Evolutionary conservation across 176 grass and related monocot species (phyloP), one percentile per base, ranked within the genome.

Genomic region (Secale cereale): DNA sequence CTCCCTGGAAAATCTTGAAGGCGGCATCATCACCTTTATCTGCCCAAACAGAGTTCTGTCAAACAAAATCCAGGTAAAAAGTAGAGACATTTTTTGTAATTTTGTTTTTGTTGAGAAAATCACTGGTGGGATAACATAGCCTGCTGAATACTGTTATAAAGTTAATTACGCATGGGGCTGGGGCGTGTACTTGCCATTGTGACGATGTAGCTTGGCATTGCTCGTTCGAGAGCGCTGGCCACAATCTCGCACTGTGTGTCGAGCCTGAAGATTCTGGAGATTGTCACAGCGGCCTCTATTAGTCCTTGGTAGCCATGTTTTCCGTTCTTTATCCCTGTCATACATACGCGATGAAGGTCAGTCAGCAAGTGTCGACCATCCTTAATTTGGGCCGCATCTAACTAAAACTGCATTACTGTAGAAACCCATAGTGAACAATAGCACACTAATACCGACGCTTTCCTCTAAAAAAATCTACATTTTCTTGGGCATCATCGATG

Each of bases 271-370:
- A 81, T 78, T 67, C 80, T 94, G 0, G 84, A 83, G 64, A 94
- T 91, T 82, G 84, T 33, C 6, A 80, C 60, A n/a, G 91, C 80
- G 4, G 85, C 94, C 80, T 94, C 88, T 71, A 87, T 83, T 70
- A 99, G 57, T n/a, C 93, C 82, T 70, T 99, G 91, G 6, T 97
- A 99, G 57, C 97, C 97, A 63, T 86, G 84, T 71, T 89, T 95
- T 41, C 85, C 56, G 10, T 85, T 99, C 70, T 61, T 89, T 8
- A 97, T 41, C 50, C 92, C 97, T 99, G 87, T 14, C 10, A 76
- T 10, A 65, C 43, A 56, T 57, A 32, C 22, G 76, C 76, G 23
- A 76, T 79, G 66, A 76, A 29, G 16, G 29, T 20, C 71, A 77
- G 25, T 78, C 61, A 76, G 29, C 13, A 52, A 66, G 41, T 54